Conservation (phyloP, 2,329 filamentous ascomycete species). For the Pestalotiopsis fici region DNA sequence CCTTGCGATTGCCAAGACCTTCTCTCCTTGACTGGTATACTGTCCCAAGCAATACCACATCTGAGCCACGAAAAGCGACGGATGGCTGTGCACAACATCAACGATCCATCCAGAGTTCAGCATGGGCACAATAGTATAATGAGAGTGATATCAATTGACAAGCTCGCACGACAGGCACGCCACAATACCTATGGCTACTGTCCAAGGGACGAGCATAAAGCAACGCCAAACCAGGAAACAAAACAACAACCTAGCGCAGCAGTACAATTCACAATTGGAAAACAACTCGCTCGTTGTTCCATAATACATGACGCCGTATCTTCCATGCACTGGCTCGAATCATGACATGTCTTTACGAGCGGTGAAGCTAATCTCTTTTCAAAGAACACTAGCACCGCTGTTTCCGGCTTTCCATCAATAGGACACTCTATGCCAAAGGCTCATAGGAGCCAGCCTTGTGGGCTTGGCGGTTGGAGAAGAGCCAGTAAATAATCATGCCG, state of each 20-base stretch:
- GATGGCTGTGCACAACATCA: background rate
- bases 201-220: background rate
- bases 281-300: background rate
- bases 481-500: slow-evolving; percentile 63
- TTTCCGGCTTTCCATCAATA: background rate
- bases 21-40: background rate
- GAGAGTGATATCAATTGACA: background rate
- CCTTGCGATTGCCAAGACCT: too few species aligned
- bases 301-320: background rate
- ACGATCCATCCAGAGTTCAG: background rate
- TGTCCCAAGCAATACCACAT: too few species aligned
- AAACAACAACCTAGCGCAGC: background rate
- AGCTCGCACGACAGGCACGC: background rate
- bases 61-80: background rate
- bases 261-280: background rate
- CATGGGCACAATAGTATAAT: background rate
- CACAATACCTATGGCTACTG: background rate
- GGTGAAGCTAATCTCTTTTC: background rate
- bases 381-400: background rate
- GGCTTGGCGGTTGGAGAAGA: slow-evolving; percentile 62
- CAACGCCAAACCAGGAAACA: background rate
- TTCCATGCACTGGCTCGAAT: background rate
- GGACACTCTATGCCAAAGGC: slow-evolving; percentile 34
- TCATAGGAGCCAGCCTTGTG: slow-evolving; percentile 60
- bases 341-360: background rate